These are phyloP conservation scores for Eucalyptus lansdowneana DNA, from an alignment of 345 rosid genomes.

Conservation along the genomic window DNA sequence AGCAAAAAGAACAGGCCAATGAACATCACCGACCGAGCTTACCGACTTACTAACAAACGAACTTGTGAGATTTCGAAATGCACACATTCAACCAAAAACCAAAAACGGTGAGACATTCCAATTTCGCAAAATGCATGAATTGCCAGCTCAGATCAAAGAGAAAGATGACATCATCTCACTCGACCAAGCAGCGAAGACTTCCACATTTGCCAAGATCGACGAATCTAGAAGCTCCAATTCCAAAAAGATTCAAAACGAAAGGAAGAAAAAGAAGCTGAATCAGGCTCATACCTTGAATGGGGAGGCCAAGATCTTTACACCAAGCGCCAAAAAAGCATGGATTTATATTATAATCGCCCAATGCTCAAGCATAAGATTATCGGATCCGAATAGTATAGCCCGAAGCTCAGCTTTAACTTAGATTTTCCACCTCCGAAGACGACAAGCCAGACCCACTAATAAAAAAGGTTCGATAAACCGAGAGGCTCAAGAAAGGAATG, in stretches of 20 bases:
- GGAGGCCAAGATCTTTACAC: neutral
- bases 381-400: slow-evolving; percentile 24
- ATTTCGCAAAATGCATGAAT: neutral
- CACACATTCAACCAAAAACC: neutral
- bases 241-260: neutral
- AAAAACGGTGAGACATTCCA: neutral
- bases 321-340: neutral
- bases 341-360: neutral
- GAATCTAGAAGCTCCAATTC: neutral
- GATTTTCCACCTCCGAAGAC: slow-evolving; percentile 6
- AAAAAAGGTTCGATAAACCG: slow-evolving; percentile 2
- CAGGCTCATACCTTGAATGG: slow-evolving; percentile 15
- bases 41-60: neutral
- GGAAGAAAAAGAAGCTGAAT: neutral
- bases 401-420: neutral
- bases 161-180: neutral
- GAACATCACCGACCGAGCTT: neutral
- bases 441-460: neutral
- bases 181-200: neutral
- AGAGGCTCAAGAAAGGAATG: neutral
- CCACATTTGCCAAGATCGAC: neutral
- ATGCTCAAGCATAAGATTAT: neutral
- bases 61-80: neutral
- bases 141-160: neutral
- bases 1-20: neutral